These are phyloP conservation scores for carrot (Daucus carota) DNA, from an alignment of 129 eudicot genomes.

Conservation along the genomic window DH1_v3.0 NC_030385.2:13029001-13029500, in stretches of 20 bases:
- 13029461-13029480: slow-evolving; percentile 78
- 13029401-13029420: slow-evolving; percentile 93
- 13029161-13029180: slow-evolving; percentile 73
- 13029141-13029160: slow-evolving; percentile 98
- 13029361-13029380: slow-evolving; percentile 83
- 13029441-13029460: slow-evolving; percentile 88
- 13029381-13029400: slow-evolving; percentile 67
- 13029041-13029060: slow-evolving; percentile 66
- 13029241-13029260: slow-evolving; percentile 96
- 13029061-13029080: slow-evolving; percentile 52
- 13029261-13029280: slow-evolving; percentile 81
- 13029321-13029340: slow-evolving; percentile 94
- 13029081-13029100: slow-evolving; percentile 92
- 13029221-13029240: slow-evolving; percentile 97
- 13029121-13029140: slow-evolving; percentile 88
- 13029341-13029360: slow-evolving; percentile 84
- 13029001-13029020: slow-evolving; percentile 42
- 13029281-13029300: slow-evolving; percentile 85
- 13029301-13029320: slow-evolving; percentile 64
- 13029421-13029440: slow-evolving; percentile 62
- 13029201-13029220: slow-evolving; percentile 60
- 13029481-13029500: slow-evolving; percentile 95
- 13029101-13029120: slow-evolving; percentile 71
- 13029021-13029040: slow-evolving; percentile 70
- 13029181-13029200: slow-evolving; percentile 87